These are phyloP conservation scores for Trichoderma koningii DNA, from an alignment of 2,329 filamentous ascomycete species.

Conservation along the genomic window DNA sequence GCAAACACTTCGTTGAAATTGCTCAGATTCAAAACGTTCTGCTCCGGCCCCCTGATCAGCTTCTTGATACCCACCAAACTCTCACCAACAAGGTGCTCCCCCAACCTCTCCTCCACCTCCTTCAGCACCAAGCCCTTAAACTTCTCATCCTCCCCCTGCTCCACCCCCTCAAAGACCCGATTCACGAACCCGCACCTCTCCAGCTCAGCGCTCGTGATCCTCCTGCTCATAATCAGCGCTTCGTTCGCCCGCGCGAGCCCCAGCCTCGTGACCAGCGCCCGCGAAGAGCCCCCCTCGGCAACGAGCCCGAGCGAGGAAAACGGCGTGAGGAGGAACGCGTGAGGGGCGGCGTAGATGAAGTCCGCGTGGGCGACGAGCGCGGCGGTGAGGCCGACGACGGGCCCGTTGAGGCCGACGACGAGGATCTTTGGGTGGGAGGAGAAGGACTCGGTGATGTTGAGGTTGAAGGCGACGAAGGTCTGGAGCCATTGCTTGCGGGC, in stretches of 20 bases:
- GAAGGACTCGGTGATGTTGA: constrained; percentile 87
- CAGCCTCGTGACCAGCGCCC: constrained; percentile 76
- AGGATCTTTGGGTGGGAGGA: constrained; percentile 94
- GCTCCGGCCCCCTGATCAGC: constrained; percentile 73
- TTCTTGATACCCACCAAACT: constrained; percentile 84
- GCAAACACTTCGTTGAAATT: constrained; percentile 84
- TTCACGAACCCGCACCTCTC: constrained; percentile 81
- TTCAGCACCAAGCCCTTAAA: constrained; percentile 72
- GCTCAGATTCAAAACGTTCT: constrained; percentile 71
- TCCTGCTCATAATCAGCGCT: constrained; percentile 86
- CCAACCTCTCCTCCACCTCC: constrained; percentile 81
- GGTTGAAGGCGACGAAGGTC: constrained; percentile 79
- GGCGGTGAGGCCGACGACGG: constrained; percentile 83
- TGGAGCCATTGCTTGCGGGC: constrained; percentile 61
- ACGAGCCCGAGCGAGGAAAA: constrained; percentile 90
- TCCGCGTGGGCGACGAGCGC: constrained; percentile 82
- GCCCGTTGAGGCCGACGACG: constrained; percentile 87
- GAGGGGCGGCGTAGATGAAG: constrained; percentile 85
- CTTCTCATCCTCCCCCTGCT: constrained; percentile 62
- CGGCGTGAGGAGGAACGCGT: constrained; percentile 84
- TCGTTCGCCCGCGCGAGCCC: constrained; percentile 85
- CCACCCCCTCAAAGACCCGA: constrained; percentile 65
- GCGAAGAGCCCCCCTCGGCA: constrained; percentile 79
- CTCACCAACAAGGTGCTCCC: constrained; percentile 75
- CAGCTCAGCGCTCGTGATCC: constrained; percentile 72